Base-by-base conservation (phyloP, 2,329 filamentous ascomycete genomes). In the Aspergillus novoparasiticus region DNA sequence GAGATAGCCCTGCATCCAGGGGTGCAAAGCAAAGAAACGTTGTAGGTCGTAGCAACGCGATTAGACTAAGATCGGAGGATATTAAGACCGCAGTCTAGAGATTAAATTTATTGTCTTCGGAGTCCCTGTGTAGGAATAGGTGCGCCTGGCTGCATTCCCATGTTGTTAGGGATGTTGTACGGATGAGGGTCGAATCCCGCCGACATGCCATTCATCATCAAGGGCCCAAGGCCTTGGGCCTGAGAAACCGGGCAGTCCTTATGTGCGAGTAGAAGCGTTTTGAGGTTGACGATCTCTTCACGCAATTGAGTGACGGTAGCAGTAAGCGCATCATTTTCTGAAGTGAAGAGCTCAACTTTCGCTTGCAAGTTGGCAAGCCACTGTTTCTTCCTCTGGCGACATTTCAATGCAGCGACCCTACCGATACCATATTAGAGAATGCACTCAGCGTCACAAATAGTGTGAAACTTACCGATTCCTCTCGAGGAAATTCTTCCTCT, bases 381-480 rank as follows among this genome's bases (percentile, higher is more conserved):
- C 76, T 98, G 95, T 85, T 99, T 99, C 85, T 99, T 99, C 23
- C 95, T 88, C 78, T 99, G 95, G 65, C 95, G 90, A 79, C 95
- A 99, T 76, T 99, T 99, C 64, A 99, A 84, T 3, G 95, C 95
- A 66, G 95, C 95, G 68, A 99, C 93, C 75, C 95, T 97, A 68
- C 26, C 28, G 34, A 8, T 19, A n/a, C 56, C 41, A 11, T 9
- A 26, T 30, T 12, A 21, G 19, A 43, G 23, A 16, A 9, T 6
- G 34, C 5, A 21, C 23, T 39, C 10, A 5, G 23, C 30, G 6
- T n/a, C 19, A 9, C 30, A 45, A n/a, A 34, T 12, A 12, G 6
- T 59, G 19, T 26, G n/a, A 34, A 50, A 81, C 87, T 72, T 87
- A 96, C 94, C 94, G 89, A 78, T 99, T 99, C 32, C 95, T 86